Percentiles rank a stretch among this genome's conserved stretches.
These are phyloP conservation scores for Melaleuca quinquenervia DNA, from an alignment of 345 rosid genomes.

Conservation along the genomic window DNA sequence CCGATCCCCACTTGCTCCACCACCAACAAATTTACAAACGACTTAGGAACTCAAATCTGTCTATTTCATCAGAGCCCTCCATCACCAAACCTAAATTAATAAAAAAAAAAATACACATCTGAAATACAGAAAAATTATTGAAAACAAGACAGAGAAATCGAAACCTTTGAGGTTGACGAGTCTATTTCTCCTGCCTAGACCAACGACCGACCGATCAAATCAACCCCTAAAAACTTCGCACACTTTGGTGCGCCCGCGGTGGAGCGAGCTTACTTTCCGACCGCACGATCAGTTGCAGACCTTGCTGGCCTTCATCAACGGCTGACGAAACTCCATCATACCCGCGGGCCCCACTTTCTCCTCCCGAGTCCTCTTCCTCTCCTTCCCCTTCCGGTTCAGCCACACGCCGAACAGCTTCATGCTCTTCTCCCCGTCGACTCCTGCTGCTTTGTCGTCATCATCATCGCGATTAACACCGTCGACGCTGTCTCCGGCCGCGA, in stretches of 20 bases:
- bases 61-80: background rate
- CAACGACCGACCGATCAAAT: background rate
- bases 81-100: background rate
- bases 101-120: background rate
- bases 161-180: background rate
- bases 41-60: background rate
- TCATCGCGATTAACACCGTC: background rate
- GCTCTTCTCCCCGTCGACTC: slow-evolving; percentile 21
- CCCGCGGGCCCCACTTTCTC: slow-evolving; percentile 44
- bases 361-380: slow-evolving; percentile 47
- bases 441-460: background rate
- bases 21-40: background rate
- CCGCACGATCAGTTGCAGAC: slow-evolving; percentile 43
- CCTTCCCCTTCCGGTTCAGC: slow-evolving; percentile 38
- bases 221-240: background rate
- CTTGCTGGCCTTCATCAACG: slow-evolving; percentile 48
- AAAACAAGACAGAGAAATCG: background rate
- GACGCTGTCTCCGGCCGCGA: background rate
- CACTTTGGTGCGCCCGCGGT: background rate
- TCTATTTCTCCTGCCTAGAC: background rate
- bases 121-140: background rate
- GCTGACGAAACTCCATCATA: slow-evolving; percentile 26
- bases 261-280: background rate
- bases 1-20: background rate
- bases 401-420: slow-evolving; percentile 82